Base-by-base conservation (phyloP, 2,329 filamentous ascomycete genomes). In the Diaporthe sp. region DNA sequence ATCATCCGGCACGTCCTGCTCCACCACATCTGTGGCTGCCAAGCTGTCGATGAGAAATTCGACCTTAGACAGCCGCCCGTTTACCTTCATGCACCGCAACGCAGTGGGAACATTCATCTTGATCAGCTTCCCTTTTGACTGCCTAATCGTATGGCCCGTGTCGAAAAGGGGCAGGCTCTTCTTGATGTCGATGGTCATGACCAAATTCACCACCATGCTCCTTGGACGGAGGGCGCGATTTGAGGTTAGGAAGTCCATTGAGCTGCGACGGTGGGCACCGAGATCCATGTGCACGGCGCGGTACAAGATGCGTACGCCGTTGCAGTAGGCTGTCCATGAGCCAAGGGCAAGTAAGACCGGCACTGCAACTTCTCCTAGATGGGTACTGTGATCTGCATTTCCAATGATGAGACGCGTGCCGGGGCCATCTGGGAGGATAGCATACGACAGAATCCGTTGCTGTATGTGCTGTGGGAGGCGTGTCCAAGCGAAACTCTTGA, bases 241-340 rank as follows among this genome's bases (percentile, higher is more conserved):
- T 17, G 55, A 74, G 15, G 75, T 74, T 47, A 76, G 57, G 42
- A 76, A 76, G n/a, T 22, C 22, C 75, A 76, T 71, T 17, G 65
- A 55, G 71, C 63, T 53, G 55, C 57, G 63, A 6, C 55, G 37
- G 39, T 60, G 39, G 25, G 65, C 4, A 17, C 47, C 51, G 22
- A 74, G 49, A 3, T 47, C 13, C 25, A 76, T 9, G 8, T 71
- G 65, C 25, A 76, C 51, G 3, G 39, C 20, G 12, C 28, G 47
- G 71, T 76, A 76, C 51, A 76, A 53, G 39, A 76, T 63, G 28
- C 53, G 7, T 20, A 60, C 47, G 34, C 71, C 71, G 22, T 53
- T 25, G 22, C 15, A n/a, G 47, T 76, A 76, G 7, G 57, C 57
- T 12, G 28, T 5, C 71, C 75, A 74, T 31, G 67, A 44, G 6